Evolutionary conservation across 1,284 basidiomycete genomes (phyloP).

Genomic region (Rhodotorula sp.): DNA sequence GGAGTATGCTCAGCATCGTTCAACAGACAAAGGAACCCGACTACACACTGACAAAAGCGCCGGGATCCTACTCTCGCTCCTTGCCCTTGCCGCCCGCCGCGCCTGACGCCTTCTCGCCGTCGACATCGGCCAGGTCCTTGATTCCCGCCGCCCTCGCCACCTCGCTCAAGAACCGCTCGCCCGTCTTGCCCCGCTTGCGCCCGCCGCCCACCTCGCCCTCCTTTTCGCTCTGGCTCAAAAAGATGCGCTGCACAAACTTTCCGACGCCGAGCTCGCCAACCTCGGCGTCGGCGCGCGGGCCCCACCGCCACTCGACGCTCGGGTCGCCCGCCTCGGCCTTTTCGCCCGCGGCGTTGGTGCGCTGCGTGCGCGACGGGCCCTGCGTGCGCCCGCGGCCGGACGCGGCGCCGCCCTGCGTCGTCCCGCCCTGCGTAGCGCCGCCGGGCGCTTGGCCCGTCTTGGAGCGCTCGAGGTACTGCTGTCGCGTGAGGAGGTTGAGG

Average conservation of each 20-base stretch:
- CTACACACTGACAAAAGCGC: background rate
- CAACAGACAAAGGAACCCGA: too few species aligned
- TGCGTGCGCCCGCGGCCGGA: slow-evolving; percentile 1
- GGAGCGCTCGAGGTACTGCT: slow-evolving; percentile 48
- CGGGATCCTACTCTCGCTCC: background rate
- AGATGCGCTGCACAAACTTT: slow-evolving; percentile 45
- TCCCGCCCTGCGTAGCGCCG: background rate
- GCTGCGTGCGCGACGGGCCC: slow-evolving; percentile 8
- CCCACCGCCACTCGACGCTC: slow-evolving; percentile 49
- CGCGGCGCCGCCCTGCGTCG: background rate
- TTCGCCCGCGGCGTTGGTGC: slow-evolving; percentile 12
- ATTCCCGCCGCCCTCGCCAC: slow-evolving; percentile 31
- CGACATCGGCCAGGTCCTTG: slow-evolving; percentile 14
- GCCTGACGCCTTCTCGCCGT: background rate
- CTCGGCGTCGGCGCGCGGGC: slow-evolving; percentile 48
- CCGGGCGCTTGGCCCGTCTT: slow-evolving; percentile 10
- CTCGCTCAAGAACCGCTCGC: slow-evolving; percentile 28
- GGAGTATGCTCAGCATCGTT: too few species aligned
- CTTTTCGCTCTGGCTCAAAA: background rate
- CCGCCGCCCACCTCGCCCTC: background rate
- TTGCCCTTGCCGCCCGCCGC: background rate
- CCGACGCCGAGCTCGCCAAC: slow-evolving; percentile 48
- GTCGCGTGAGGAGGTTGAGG: slow-evolving; percentile 22
- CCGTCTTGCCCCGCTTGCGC: background rate
- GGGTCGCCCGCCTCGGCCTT: slow-evolving; percentile 41